Base-by-base conservation (phyloP, 495 filamentous ascomycete species). In the Poronia punctata region DNA sequence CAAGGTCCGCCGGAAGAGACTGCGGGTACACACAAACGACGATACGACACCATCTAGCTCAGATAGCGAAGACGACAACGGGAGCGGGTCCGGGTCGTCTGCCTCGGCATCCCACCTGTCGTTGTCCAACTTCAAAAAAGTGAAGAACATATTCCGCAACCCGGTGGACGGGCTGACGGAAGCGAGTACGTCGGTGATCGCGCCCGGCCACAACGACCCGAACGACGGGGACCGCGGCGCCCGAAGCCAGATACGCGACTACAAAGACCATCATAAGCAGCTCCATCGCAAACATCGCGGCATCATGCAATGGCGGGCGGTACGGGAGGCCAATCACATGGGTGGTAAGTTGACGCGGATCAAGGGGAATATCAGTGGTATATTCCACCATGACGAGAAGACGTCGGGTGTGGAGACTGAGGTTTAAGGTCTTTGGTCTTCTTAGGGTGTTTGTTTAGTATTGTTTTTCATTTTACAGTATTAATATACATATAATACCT, bases 271-370 rank as follows among this genome's bases (percentile, higher is more conserved):
- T 43, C 70, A 72, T 45, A 70, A 70, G 48, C 62, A 72, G 31
- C 66, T 82, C 45, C 75, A 80, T 52, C 59, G 80, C 33, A 78
- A 75, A 51, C 78, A 83, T 48, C 57, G 76, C 17, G 80, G 79
- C 1, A 45, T 82, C 38, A 83, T 83, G 79, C 80, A 83, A 56
- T 84, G 79, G 77, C 77, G 74, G 54, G 74, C 76, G 16, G 75
- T 74, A 38, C 50, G 80, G 49, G 71, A 75, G 49, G 59, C 71
- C 41, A 71, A 75, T 48, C 82, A 81, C 49, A 67, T 78, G 17
- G 73, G 71, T 31, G 74, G 75, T 30, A 70, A 82, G 54, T 56
- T 71, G 3, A 72, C 66, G 41, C 57, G 75, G 39, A 67, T 71
- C 1, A 66, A 74, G 38, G 65, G 67, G 35, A 78, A 69, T 46